Evolutionary conservation across 805 yeast species (phyloP).

Genomic region (Saccharomycopsis sp.): DNA sequence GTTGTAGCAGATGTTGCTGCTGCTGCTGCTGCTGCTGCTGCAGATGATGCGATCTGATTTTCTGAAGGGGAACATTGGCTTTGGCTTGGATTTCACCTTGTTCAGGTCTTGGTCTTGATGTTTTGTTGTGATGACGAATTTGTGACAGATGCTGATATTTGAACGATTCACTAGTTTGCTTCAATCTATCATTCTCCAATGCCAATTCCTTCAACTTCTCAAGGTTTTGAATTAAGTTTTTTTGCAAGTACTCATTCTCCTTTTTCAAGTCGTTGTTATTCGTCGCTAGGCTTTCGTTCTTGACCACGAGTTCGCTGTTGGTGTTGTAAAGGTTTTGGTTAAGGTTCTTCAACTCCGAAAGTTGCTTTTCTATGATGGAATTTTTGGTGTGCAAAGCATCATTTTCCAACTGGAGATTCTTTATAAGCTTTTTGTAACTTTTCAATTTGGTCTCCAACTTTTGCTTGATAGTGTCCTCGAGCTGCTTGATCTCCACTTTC

Average conservation of each 20-base stretch:
- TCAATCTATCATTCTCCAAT: constrained; percentile 2
- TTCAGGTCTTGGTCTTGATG: neutral
- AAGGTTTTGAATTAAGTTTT: constrained; percentile 5
- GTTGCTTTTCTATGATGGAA: neutral
- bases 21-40: no score
- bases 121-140: neutral
- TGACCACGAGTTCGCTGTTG: constrained; percentile 1
- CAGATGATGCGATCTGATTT: constrained; percentile 1
- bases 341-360: neutral
- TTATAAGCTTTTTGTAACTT: constrained; percentile 9
- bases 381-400: constrained; percentile 3
- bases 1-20: no score
- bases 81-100: neutral
- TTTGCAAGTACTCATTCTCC: constrained; percentile 7
- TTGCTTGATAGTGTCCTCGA: constrained; percentile 7
- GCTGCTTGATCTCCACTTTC: constrained; percentile 8
- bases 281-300: neutral
- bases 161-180: neutral
- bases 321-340: neutral
- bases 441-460: constrained; percentile 7
- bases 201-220: constrained; percentile 4
- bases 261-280: constrained; percentile 4
- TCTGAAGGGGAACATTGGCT: constrained; percentile 1
- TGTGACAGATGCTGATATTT: neutral
- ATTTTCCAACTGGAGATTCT: constrained; percentile 11